Evolutionary conservation across 257 asterid genomes (phyloP), one percentile per base, ranked within the genome.

Genomic region (Anisodus tanguticus): DNA sequence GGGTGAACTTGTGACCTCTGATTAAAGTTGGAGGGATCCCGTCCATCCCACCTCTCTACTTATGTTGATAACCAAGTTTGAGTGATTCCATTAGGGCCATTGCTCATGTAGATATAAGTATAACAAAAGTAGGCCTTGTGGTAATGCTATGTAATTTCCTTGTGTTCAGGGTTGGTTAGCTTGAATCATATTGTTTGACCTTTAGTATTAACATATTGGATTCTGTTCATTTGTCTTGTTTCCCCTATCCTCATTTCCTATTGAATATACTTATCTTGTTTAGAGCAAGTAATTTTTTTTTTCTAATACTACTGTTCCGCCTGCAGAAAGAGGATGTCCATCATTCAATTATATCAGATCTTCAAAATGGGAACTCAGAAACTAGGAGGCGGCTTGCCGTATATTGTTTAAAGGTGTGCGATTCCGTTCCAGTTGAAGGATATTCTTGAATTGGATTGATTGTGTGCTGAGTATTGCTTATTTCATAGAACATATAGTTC

Each of bases 311-410:
- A 37, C 82, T 47, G 79, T 74, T 43, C 8, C 69, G 17, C 79
- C 78, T 89, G 88, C 97, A n/a, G 59, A 45, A 10, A 16, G 58
- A 72, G 92, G 99, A 94, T 90, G 98, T 96, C 66, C 99, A 96
- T 85, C 99, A 96, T 87, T 96, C 99, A 74, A 96, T 96, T 82
- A 96, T 96, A 90, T 92, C 99, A 57, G 99, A 96, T 88, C 98
- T 96, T 86, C 99, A 96, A 91, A 96, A 94, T 85, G 99, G 99
- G 55, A 94, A 92, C 88, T 72, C 98, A 57, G 99, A 96, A 88
- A 94, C 98, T 35, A 91, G 99, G 91, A 92, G 98, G 87, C 97
- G 98, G 83, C 98, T 94, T 81, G 99, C 98, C 85, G 98, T 93
- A 79, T 96, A 96, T 86, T 96, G 98, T 89, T 87, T 96, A 88